Percentiles rank a stretch among this genome's conserved stretches.
phyloP scores from a whole-genome alignment of 2,329 filamentous ascomycete species.

The Tolypocladium paradoxum region DNA sequence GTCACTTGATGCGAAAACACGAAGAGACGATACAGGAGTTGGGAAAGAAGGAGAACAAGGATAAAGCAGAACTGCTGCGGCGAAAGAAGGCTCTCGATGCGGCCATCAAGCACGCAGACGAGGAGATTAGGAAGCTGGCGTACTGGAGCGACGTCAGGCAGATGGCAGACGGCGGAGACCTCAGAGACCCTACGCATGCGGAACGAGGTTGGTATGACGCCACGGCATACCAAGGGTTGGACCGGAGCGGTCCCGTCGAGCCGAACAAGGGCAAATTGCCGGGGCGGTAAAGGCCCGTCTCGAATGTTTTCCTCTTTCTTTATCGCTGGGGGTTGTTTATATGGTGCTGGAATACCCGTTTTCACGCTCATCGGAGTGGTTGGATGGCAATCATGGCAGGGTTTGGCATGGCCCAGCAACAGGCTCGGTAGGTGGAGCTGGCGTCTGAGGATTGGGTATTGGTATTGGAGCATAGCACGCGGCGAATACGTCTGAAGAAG shows the following conservation, averaged over 20 bases:
- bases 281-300: neutral
- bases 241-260: conserved; percentile 38
- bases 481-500: neutral
- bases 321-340: neutral
- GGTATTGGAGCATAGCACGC: neutral
- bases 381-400: no score
- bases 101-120: conserved; percentile 66
- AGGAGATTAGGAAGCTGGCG: conserved; percentile 69
- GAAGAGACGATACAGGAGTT: conserved; percentile 27
- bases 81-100: conserved; percentile 59
- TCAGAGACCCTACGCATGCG: conserved; percentile 30
- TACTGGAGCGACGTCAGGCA: conserved; percentile 80
- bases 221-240: conserved; percentile 38
- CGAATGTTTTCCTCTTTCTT: neutral
- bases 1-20: conserved; percentile 52
- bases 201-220: conserved; percentile 24
- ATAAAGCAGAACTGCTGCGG: conserved; percentile 18
- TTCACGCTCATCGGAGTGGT: neutral
- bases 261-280: conserved; percentile 16
- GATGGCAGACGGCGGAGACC: conserved; percentile 46
- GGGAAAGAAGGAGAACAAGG: conserved; percentile 27
- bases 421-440: neutral
- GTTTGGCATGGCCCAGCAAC: neutral
- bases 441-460: neutral
- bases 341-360: no score